phyloP scores from a whole-genome alignment of 2,329 filamentous ascomycete species.

The Pestalotiopsis fici region DNA sequence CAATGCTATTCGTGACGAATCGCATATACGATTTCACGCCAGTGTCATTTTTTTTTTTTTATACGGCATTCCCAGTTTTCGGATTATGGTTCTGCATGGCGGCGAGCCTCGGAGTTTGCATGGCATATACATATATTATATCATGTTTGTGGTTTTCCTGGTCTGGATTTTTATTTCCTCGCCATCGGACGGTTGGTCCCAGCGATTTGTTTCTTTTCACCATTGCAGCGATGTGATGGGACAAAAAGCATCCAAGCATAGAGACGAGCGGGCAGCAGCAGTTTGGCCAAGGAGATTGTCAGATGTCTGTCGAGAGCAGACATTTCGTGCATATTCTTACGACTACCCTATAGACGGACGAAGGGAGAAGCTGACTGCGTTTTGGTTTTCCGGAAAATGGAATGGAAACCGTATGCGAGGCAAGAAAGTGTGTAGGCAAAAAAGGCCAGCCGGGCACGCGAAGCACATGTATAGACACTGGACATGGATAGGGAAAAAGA shows the following conservation, averaged over 20 bases:
- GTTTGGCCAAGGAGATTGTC: not conserved
- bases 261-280: not conserved
- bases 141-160: not conserved
- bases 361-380: not conserved
- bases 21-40: not conserved
- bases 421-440: not conserved
- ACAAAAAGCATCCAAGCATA: not conserved
- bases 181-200: not conserved
- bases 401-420: not conserved
- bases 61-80: not conserved
- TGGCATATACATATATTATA: not conserved
- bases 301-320: not conserved
- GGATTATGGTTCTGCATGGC: constrained; percentile 1
- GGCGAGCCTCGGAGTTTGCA: not conserved
- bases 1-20: not conserved
- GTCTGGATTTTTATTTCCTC: not conserved
- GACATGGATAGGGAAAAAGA: constrained; percentile 5
- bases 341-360: not conserved
- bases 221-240: not conserved
- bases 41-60: not conserved
- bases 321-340: not conserved
- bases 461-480: constrained; percentile 4
- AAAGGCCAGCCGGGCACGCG: not conserved
- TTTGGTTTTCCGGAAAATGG: not conserved
- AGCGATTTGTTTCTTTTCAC: not conserved